A percentile compares a stretch with the other conserved stretches of the same genome.
Conservation (phyloP, 1,284 basidiomycete species). For the Hortiboletus rubellus region DNA sequence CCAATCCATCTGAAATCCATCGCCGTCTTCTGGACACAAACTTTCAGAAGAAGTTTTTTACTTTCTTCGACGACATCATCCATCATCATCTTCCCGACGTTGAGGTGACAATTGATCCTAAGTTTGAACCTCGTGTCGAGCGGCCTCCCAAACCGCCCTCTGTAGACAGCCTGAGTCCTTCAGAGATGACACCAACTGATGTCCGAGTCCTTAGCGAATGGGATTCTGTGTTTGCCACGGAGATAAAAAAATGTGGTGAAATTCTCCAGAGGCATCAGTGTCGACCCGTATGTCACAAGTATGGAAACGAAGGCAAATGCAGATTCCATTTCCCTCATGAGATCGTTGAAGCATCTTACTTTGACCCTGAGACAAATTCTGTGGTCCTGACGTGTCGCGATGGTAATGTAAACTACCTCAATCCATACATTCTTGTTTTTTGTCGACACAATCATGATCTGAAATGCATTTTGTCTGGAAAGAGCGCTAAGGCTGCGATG, state of each 20-base stretch:
- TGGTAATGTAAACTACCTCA: constrained; percentile 10
- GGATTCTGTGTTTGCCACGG: too few relatives aligned
- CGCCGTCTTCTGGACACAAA: not conserved
- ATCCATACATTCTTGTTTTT: constrained; percentile 16
- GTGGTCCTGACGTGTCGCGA: constrained; percentile 3
- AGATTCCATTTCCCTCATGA: constrained; percentile 14
- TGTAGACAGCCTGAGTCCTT: too few relatives aligned
- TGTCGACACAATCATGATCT: constrained; percentile 19
- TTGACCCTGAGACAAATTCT: constrained; percentile 9
- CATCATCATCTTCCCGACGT: constrained; percentile 15
- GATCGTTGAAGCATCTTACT: constrained; percentile 5
- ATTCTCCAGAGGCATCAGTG: constrained; percentile 6
- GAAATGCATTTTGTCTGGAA: constrained; percentile 16
- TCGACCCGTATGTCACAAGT: constrained; percentile 8
- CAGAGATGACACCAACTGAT: too few relatives aligned
- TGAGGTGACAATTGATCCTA: not conserved
- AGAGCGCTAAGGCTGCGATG: constrained; percentile 17
- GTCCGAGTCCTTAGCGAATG: too few relatives aligned
- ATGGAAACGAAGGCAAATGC: not conserved
- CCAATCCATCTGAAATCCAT: constrained; percentile 11
- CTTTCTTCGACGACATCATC: constrained; percentile 15
- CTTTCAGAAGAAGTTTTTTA: constrained; percentile 7
- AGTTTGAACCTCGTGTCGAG: constrained; percentile 9
- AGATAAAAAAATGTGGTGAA: constrained; percentile 17
- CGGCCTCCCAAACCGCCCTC: not conserved